These are phyloP conservation scores for Lenzites betulinus DNA, from an alignment of 768 basidiomycete species.

Conservation along the genomic window DNA sequence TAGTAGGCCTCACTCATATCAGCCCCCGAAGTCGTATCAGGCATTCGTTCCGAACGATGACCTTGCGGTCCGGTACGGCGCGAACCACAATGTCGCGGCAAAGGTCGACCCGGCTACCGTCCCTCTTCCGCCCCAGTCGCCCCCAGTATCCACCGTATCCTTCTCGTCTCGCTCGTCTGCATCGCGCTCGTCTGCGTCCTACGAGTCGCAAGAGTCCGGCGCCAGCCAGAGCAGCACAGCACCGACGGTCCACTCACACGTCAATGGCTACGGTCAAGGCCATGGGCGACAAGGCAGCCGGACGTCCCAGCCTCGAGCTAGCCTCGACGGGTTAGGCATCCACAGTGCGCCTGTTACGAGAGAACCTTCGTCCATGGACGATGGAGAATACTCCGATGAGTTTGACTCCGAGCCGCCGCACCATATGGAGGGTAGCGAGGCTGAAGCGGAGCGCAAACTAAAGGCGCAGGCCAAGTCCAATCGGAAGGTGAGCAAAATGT, in stretches of 20 bases:
- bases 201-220: conserved; percentile 39
- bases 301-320: conserved; percentile 29
- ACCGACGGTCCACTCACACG: conserved; percentile 46
- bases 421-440: conserved; percentile 17
- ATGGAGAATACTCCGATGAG: conserved; percentile 15
- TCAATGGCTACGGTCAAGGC: conserved; percentile 29
- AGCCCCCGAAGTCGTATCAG: conserved; percentile 22
- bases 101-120: conserved; percentile 58
- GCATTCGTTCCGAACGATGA: conserved; percentile 28
- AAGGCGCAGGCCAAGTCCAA: conserved; percentile 81
- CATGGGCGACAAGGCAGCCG: conserved; percentile 30
- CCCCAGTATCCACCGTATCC: conserved; percentile 69
- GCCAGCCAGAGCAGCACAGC: conserved; percentile 38
- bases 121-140: conserved; percentile 70
- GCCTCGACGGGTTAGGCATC: conserved; percentile 19
- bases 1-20: conserved; percentile 18
- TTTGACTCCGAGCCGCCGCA: conserved; percentile 13
- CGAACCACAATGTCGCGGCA: conserved; percentile 21
- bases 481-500: conserved; percentile 61
- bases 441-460: conserved; percentile 50
- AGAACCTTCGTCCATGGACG: conserved; percentile 15
- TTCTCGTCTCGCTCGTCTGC: conserved; percentile 77
- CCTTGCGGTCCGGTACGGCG: conserved; percentile 26
- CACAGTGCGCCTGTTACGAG: conserved; percentile 9
- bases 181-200: conserved; percentile 53